phyloP scores from a whole-genome alignment of 768 basidiomycete genomes.

The Inosperma sp. region DNA sequence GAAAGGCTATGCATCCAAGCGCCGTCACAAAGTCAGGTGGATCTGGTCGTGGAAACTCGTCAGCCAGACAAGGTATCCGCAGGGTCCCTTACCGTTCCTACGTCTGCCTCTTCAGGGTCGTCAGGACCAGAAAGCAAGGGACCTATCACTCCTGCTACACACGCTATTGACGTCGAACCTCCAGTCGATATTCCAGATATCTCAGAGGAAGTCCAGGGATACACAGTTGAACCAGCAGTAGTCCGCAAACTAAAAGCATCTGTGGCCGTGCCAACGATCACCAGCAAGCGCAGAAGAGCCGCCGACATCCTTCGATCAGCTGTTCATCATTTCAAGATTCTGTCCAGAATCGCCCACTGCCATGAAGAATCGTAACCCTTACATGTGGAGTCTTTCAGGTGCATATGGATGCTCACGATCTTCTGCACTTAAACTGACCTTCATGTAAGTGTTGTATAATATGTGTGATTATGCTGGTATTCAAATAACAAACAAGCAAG shows the following conservation, averaged over 20 bases:
- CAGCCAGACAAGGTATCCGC: too few species aligned
- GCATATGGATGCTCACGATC: slow-evolving; percentile 2
- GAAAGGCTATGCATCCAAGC: too few species aligned
- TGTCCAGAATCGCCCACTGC: slow-evolving; percentile 26
- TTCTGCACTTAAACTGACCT: too few species aligned
- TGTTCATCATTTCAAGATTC: slow-evolving; percentile 34
- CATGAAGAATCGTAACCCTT: slow-evolving; percentile 19
- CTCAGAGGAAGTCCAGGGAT: slow-evolving; percentile 34
- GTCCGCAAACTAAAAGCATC: slow-evolving; percentile 12
- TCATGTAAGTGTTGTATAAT: too few species aligned
- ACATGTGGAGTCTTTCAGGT: slow-evolving; percentile 9
- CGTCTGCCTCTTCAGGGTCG: slow-evolving; percentile 24
- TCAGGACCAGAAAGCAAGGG: slow-evolving; percentile 38
- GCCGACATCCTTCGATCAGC: slow-evolving; percentile 34
- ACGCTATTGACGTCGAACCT: slow-evolving; percentile 32
- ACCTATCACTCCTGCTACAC: slow-evolving; percentile 46
- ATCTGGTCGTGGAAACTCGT: too few species aligned
- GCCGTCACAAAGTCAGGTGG: too few species aligned
- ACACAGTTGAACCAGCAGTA: slow-evolving; percentile 17
- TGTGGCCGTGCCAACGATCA: slow-evolving; percentile 17
- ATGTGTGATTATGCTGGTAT: too few species aligned
- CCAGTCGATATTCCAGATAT: slow-evolving; percentile 42
- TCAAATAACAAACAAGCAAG: too few species aligned
- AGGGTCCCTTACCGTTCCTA: slow-evolving; percentile 18
- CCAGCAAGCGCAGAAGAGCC: slow-evolving; percentile 25